A percentile compares a stretch with the other conserved stretches of the same genome.
phyloP scores from a whole-genome alignment of 139 green algal genomes.

The Picochlorum sp. region DNA sequence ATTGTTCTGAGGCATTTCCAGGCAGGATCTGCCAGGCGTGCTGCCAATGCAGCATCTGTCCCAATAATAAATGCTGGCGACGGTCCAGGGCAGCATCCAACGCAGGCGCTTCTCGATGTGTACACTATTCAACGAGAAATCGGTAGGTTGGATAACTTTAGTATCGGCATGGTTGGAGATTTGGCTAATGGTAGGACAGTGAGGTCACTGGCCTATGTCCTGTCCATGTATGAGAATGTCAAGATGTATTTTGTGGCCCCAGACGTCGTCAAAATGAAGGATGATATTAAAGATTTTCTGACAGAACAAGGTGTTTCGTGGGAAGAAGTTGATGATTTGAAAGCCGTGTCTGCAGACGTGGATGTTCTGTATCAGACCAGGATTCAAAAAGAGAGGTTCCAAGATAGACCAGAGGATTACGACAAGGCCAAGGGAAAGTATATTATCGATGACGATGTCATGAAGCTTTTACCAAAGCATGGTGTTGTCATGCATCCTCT shows the following conservation, averaged over 20 bases:
- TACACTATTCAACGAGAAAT: conserved; percentile 98
- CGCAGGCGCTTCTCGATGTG: conserved; percentile 92
- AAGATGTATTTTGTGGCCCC: conserved; percentile 96
- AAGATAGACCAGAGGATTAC: conserved; percentile 66
- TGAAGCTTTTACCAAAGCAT: conserved; percentile 68
- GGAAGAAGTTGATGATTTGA: conserved; percentile 74
- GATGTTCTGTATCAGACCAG: conserved; percentile 98
- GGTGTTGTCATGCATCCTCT: conserved; percentile 95
- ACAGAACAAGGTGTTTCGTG: conserved; percentile 58
- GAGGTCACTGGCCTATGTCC: conserved; percentile 74
- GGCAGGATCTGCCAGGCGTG: conserved; percentile 66
- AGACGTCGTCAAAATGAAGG: conserved; percentile 83
- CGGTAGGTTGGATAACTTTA: conserved; percentile 75
- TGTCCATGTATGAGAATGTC: conserved; percentile 81
- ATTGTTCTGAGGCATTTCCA: conserved; percentile 96
- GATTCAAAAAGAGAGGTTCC: conserved; percentile 98
- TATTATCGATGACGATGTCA: conserved; percentile 81
- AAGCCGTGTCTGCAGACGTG: conserved; percentile 56
- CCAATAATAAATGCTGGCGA: conserved; percentile 97
- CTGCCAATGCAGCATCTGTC: conserved; percentile 66
- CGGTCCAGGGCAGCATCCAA: conserved; percentile 96
- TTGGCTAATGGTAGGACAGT: conserved; percentile 93
- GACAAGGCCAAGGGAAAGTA: conserved; percentile 76
- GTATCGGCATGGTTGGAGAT: conserved; percentile 92
- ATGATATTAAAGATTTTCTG: conserved; percentile 92